Base-by-base conservation (phyloP, 2,329 filamentous ascomycete species). In the Fusarium sambucinum region DNA sequence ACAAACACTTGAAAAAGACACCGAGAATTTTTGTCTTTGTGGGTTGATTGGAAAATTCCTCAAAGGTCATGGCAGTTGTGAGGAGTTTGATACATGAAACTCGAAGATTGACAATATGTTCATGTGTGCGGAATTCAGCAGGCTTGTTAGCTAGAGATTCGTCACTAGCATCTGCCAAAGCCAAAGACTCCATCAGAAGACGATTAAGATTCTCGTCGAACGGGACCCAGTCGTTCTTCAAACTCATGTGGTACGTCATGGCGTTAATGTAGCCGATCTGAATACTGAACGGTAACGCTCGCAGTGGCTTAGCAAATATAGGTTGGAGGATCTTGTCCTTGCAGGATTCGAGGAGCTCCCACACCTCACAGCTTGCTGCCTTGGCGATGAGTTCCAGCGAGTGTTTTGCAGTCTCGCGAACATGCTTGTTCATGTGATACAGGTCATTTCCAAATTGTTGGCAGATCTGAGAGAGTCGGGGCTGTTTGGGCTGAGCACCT, bases 201-300 rank as follows among this genome's bases (percentile, higher is more conserved):
- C 96, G 88, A 70, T 96, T 97, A 27, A 98, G 85, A 67, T 94
- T 90, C 50, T 98, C 95, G 70, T 97, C 96, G 77, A 98, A 97
- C 10, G 90, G 89, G 27, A 99, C 89, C 74, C 97, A 95, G 69
- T 96, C 92, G 48, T 91, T 89, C 77, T 96, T 95, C 48, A 99
- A 85, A 58, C 91, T 90, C 82, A 99, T 87, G 76, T 96, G 96
- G 79, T 96, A 99, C 0, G 93, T 97, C 76, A 99, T 94, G 1
- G 96, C 96, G 77, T 99, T 96, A 71, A 99, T 97, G 76, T 97
- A 98, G 6, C 96, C 96, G 71, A 99, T 99, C 80, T 99, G 96
- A 4, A 93, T 95, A 7, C 93, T 87, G 76, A 99, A 99, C 0
- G 96, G 96, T 64, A 99, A 83, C 1, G 96, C 96, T 64, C 96